Conservation (phyloP, 1,284 basidiomycete species). For the Tilletia horrida region DNA sequence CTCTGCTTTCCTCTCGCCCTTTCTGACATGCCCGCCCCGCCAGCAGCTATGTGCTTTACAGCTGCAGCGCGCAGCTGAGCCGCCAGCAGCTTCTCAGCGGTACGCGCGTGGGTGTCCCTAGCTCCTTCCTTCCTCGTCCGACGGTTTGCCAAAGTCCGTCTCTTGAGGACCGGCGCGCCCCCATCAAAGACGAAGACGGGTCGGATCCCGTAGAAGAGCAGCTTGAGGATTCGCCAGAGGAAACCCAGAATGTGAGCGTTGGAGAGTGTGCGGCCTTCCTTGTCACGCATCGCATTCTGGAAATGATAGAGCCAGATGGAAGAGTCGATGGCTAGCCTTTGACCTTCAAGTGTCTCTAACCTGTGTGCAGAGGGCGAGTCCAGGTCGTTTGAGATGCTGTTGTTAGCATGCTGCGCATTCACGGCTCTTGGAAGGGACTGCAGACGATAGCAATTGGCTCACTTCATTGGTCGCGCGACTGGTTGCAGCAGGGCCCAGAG, state of each 20-base stretch:
- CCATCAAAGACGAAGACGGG: conserved; percentile 90
- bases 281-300: conserved; percentile 91
- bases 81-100: conserved; percentile 79
- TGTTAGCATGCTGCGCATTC: too few relatives aligned
- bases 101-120: conserved; percentile 49
- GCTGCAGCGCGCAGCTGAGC: conserved; percentile 91
- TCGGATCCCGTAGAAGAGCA: conserved; percentile 82
- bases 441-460: conserved; percentile 17
- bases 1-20: background rate
- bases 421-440: background rate
- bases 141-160: conserved; percentile 53
- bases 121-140: conserved; percentile 65
- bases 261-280: conserved; percentile 81
- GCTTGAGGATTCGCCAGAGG: conserved; percentile 74
- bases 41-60: conserved; percentile 63
- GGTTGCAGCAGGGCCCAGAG: conserved; percentile 55
- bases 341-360: conserved; percentile 53
- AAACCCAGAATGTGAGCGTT: conserved; percentile 97
- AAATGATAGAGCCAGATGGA: conserved; percentile 91
- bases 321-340: conserved; percentile 71
- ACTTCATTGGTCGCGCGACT: conserved; percentile 53
- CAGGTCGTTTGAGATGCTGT: background rate
- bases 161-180: conserved; percentile 55
- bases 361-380: conserved; percentile 18
- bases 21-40: background rate